These are phyloP conservation scores for Pleurotus ostreatus DNA, from an alignment of 768 basidiomycete genomes.

Conservation along the genomic window DNA sequence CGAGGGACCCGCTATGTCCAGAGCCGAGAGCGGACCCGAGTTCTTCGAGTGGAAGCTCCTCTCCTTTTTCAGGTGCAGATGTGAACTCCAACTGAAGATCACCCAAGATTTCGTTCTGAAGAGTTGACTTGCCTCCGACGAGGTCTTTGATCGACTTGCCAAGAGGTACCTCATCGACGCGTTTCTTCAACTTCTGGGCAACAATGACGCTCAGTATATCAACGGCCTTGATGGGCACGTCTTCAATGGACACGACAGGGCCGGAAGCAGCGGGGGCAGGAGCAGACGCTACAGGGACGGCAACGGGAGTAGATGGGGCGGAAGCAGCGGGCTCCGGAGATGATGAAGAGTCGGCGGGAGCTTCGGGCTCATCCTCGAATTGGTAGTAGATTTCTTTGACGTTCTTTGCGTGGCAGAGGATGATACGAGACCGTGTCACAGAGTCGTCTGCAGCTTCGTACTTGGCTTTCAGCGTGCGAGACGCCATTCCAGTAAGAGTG, in stretches of 20 bases:
- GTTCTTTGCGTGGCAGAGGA: conserved; percentile 94
- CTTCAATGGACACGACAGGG: conserved; percentile 74
- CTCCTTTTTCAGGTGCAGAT: conserved; percentile 96
- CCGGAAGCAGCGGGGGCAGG: conserved; percentile 48
- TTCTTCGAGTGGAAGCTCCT: conserved; percentile 95
- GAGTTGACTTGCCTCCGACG: conserved; percentile 95
- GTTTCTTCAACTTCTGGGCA: conserved; percentile 98
- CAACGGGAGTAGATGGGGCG: conserved; percentile 33
- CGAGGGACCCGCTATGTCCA: conserved; percentile 82
- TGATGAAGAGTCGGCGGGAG: conserved; percentile 33
- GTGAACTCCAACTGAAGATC: conserved; percentile 94
- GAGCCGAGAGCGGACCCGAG: conserved; percentile 80
- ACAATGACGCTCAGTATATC: conserved; percentile 87
- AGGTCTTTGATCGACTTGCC: conserved; percentile 97
- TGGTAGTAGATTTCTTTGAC: conserved; percentile 97
- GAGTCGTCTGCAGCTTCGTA: conserved; percentile 91
- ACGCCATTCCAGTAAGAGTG: conserved; percentile 93
- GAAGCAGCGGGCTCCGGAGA: conserved; percentile 30
- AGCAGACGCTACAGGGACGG: conserved; percentile 37
- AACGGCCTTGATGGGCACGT: conserved; percentile 85
- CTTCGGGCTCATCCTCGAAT: conserved; percentile 81
- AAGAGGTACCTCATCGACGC: conserved; percentile 80
- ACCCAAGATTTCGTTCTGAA: conserved; percentile 98
- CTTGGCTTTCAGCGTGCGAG: conserved; percentile 86
- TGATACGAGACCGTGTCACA: conserved; percentile 67